Evolutionary conservation across 768 basidiomycete species (phyloP), one percentile per base, ranked within the genome.

Genomic region (Mycena maculata): DNA sequence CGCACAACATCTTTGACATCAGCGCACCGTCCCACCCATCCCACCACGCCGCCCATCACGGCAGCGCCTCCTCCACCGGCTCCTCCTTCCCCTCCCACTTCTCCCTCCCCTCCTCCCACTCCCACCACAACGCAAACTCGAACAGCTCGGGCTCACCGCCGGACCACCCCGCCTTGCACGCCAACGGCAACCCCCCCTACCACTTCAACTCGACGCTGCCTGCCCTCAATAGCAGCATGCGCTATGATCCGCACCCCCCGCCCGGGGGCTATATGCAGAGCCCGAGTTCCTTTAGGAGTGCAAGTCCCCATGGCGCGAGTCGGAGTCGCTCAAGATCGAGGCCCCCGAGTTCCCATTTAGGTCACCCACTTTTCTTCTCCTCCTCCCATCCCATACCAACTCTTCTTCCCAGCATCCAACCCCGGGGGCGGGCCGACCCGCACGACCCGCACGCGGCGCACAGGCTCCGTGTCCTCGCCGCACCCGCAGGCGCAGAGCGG

Each of bases 131-230:
- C 65, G 33, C 39, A 60, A 65, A 60, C 59, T 38, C 23, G 53
- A 49, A 25, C 45, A 20, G 55, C 36, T 55, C 38, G 41, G 60
- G 47, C 25, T 44, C 39, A 27, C 16, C 50, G 39, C 48, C 27
- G 20, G 58, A 48, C n/a, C n/a, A 36, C 11, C 38, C 28, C 16
- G 54, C 16, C 8, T 25, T 66, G 64, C 67, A 68, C 62, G 69
- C 63, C 25, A 47, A 50, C 48, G 73, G 66, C 65, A 36, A 55
- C 75, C 78, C 63, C 52, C 80, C 74, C 49, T 58, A 76, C 56
- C 82, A 82, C 74, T 86, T 86, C 76, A 86, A 84, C 77, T 79
- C 83, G 58, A 82, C 87, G 3, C 76, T 85, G 16, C 84, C 85
- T 2, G 82, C 87, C 1, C 80, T 87, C 64, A 86, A 84, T 73